Percentiles rank a stretch among this genome's conserved stretches.
Conservation (phyloP, 2,329 filamentous ascomycete genomes). For the Phialophora expanda region DNA sequence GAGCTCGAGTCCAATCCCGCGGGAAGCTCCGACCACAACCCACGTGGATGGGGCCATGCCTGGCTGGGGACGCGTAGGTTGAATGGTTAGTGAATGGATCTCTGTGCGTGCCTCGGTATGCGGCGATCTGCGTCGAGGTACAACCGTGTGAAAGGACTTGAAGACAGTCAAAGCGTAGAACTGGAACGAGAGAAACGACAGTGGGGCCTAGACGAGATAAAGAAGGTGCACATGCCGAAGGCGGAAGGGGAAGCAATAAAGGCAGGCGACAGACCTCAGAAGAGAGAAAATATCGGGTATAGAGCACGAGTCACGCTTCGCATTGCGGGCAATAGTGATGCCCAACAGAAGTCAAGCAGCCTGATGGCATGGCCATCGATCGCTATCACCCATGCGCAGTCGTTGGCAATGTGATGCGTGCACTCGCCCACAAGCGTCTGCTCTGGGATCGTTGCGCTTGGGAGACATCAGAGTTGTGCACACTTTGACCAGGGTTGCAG, state of each 20-base stretch:
- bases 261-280: neutral
- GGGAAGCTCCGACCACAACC: conserved; percentile 44
- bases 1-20: conserved; percentile 57
- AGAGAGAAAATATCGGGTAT: neutral
- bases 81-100: neutral
- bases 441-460: neutral
- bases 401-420: neutral
- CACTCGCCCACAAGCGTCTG: conserved; percentile 3
- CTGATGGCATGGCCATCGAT: neutral
- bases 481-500: neutral
- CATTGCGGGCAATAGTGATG: neutral
- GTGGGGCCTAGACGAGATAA: conserved; percentile 10
- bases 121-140: neutral
- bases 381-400: neutral
- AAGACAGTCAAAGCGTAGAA: neutral
- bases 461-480: neutral
- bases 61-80: neutral
- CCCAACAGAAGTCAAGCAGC: neutral
- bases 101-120: neutral
- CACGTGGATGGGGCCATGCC: conserved; percentile 39
- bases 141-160: neutral
- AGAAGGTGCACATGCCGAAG: conserved; percentile 15
- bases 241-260: conserved; percentile 1
- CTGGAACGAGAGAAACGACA: neutral
- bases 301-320: neutral